Base-by-base conservation (phyloP, 2,329 filamentous ascomycete genomes). In the Microdochium trichocladiopsis region DNA sequence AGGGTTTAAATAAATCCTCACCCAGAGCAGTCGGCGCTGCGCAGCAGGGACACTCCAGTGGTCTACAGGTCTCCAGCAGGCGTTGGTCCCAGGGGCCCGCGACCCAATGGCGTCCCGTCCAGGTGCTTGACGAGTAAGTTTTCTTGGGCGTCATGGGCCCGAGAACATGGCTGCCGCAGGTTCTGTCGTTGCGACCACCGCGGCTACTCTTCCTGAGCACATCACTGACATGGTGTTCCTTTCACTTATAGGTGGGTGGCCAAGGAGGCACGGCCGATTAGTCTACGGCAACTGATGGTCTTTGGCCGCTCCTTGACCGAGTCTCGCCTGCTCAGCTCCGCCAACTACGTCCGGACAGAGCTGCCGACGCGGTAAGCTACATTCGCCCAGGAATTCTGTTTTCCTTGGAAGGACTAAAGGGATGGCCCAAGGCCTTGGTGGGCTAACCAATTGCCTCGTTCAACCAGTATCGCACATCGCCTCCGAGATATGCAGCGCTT, bases 401-500 rank as follows among this genome's bases (percentile, higher is more conserved):
- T 37, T 11, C 14, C 33, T 37, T 11, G 33, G 5, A 22, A 31
- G 28, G 28, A 31, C 28, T 8, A 31, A 8, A 31, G 8, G 14
- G 28, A 31, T 8, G 28, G 8, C 28, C 8, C 28, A 31, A 31
- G 28, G 14, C n/a, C n/a, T n/a, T n/a, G n/a, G n/a, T 16, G 14
- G 33, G 14, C 16, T 45, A 23, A 18, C 21, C 18, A 22, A 22
- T 10, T 21, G 6, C 6, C 9, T 11, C 41, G 4, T 45, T 22
- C 6, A 11, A 10, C 49, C 58, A 93, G 90, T 60, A 83, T 97
- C 59, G 90, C 93, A 18, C 94, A 99, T 70, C 88, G 94, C 31
- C 85, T 99, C 57, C 90, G 95, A 54, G 93, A 99, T 67, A 97
- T 99, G 82, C 94, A 99, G 69, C 92, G 89, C 57, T 78, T 99